Base-by-base conservation (phyloP, 2,329 filamentous ascomycete species). In the Pseudogymnoascus sp. region DNA sequence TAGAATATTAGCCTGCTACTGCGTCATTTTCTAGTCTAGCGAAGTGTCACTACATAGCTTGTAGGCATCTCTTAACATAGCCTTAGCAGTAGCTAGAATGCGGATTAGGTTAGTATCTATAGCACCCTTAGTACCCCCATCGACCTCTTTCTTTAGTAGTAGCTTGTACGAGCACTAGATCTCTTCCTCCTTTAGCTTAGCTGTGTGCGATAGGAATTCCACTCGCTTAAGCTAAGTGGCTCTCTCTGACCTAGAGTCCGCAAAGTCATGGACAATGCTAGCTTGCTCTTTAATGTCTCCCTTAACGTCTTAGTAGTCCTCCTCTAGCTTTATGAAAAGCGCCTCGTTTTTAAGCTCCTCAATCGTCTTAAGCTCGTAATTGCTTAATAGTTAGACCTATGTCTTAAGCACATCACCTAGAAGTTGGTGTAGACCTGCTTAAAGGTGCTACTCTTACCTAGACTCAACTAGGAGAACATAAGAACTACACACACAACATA, bases 151-250 rank as follows among this genome's bases (percentile, higher is more conserved):
- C 62, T 66, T 64, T 16, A 11, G 35, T 50, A 21, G 63, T 37
- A 65, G 62, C 61, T 66, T 62, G 33, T 68, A 67, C 13, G 47
- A 64, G 44, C 33, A 8, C 62, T 19, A 42, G 44, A 66, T 65
- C 64, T 66, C 62, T 24, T 62, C 37, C 24, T 67, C 64, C 35
- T 61, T 50, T n/a, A 66, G 35, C 13, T 6, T 50, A 24, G 44
- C 44, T 2, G 5, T 50, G 13, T 50, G 24, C 44, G 14, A 62
- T 19, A 11, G 59, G 59, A 67, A 68, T 26, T 26, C 24, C 24
- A 26, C 24, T 26, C 14, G n/a, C 11, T 66, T 21, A 7, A 67
- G 63, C 67, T 33, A 68, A 5, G 24, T 59, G 8, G 65, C 63
- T 50, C 63, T 61, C 11, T 59, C 61, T 5, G 62, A 62, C 61